These are phyloP conservation scores for Penicillium steckii DNA, from an alignment of 495 filamentous ascomycete genomes.

Conservation along the genomic window DNA sequence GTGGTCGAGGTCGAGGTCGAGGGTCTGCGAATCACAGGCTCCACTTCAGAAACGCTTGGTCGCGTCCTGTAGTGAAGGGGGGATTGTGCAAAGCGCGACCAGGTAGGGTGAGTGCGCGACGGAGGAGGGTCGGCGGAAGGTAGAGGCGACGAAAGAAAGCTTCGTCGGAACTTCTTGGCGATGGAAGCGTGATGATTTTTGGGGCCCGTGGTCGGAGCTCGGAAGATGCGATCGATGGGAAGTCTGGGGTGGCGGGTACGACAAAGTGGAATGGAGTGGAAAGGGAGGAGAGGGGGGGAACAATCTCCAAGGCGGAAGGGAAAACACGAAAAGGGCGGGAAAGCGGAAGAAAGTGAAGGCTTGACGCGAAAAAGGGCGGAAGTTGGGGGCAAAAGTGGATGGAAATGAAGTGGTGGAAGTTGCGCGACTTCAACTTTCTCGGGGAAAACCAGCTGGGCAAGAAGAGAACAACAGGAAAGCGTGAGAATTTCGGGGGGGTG, in stretches of 20 bases:
- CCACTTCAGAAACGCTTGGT: slow-evolving; percentile 22
- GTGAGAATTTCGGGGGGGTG: slow-evolving; percentile 38
- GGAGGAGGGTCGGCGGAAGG: slow-evolving; percentile 15
- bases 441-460: slow-evolving; percentile 44
- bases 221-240: slow-evolving; percentile 30
- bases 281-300: slow-evolving; percentile 30
- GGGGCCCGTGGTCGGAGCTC: slow-evolving; percentile 28
- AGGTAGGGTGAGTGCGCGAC: slow-evolving; percentile 8
- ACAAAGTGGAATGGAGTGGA: slow-evolving; percentile 23
- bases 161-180: slow-evolving; percentile 36
- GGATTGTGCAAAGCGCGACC: slow-evolving; percentile 4
- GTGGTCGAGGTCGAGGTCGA: slow-evolving; percentile 8
- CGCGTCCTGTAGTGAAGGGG: slow-evolving; percentile 18
- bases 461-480: slow-evolving; percentile 37
- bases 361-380: slow-evolving; percentile 36
- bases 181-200: slow-evolving; percentile 39
- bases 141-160: slow-evolving; percentile 29
- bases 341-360: slow-evolving; percentile 16
- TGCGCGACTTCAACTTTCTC: slow-evolving; percentile 49
- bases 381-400: slow-evolving; percentile 41
- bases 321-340: not conserved
- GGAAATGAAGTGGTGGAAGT: slow-evolving; percentile 46
- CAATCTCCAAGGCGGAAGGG: slow-evolving; percentile 19
- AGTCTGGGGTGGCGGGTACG: slow-evolving; percentile 27
- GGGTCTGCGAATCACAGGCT: slow-evolving; percentile 14